Base-by-base conservation (phyloP, 2,329 filamentous ascomycete genomes). In the Trichoderma sp. region DNA sequence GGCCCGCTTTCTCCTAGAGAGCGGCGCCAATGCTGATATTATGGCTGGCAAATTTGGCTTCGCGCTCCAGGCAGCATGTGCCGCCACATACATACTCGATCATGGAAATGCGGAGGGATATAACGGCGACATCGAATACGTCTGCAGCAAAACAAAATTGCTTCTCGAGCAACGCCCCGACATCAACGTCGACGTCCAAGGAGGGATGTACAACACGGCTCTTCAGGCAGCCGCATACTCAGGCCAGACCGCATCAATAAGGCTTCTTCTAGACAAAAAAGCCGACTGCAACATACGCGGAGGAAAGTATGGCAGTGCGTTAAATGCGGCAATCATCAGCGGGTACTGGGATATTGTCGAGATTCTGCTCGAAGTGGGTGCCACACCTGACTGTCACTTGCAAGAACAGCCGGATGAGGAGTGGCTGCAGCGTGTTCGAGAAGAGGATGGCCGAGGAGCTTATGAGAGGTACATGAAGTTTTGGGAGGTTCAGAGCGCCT, bases 1-100 rank as follows among this genome's bases (percentile, higher is more conserved):
- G n/a, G n/a, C 54, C 49, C 3, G 5, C 6, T 55, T 66, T 18
- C 68, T 70, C 1, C 59, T 71, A 2, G 28, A 68, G 10, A 24
- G 28, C 5, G 68, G 64, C n/a, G 68, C 64, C 2, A 13, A 63
- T 16, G 39, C 58, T 10, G 46, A 64, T 24, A 26, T 49, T 21
- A 30, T 32, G n/a, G 28, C 10, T 6, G 68, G 64, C 0, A 24
- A 43, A n/a, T 71, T 56, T 52, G 69, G 68, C 10, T 55, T 61
- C 24, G 60, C 70, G n/a, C 73, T 74, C 5, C 68, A 70, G 52
- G 59, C 68, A 26, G 71, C 71, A 21, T 68, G 66, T 49, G 24
- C n/a, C 7, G 5, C 21, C 8, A 21, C 37, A 10, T 18, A 5
- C 24, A 10, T 4, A 21, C n/a, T 8, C 5, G 10, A n/a, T 4